Evolutionary conservation across 768 basidiomycete species (phyloP), one percentile per base, ranked within the genome.

Genomic region (Arthromyces matolae): DNA sequence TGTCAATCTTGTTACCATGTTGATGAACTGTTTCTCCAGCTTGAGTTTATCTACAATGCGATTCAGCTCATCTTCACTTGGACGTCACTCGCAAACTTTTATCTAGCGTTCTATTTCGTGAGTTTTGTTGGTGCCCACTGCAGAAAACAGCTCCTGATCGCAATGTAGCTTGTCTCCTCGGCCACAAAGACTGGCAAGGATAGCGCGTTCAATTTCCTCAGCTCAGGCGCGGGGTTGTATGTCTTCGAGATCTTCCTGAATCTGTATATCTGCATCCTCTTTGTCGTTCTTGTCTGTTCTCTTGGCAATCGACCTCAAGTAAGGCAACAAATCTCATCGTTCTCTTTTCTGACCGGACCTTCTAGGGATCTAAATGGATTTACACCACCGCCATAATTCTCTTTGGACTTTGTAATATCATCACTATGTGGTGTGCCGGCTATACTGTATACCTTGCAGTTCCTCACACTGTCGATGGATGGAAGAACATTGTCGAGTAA

Each of bases 51-150:
- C 56, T 97, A 96, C 71, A 95, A 95, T 57, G 83, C 84, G 2
- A 56, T 94, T 23, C 89, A 93, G 56, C 82, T 97, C 19, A 33
- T 96, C 45, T 96, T 98, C 67, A 88, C 93, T 12, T 98, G 94
- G 94, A 94, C 93, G 8, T 81, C 86, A 13, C 71, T 95, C 35
- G 93, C 90, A 25, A 95, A 94, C 64, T 96, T 93, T 70, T 96
- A 92, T 64, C 75, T 95, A 42, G 89, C 92, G 33, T 93, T 94
- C 74, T 94, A 89, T 78, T 94, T 93, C 68, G 87, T 90, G 57
- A 68, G 87, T 50, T n/a, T 57, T 34, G 36, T 40, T 58, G 8
- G 59, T 29, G 16, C 35, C n/a, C n/a, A n/a, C n/a, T n/a, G n/a
- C n/a, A n/a, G n/a, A n/a, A n/a, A 22, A 49, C 57, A 57, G 13